Base-by-base conservation (phyloP, 345 rosid genomes). In the Viola odorata region DNA sequence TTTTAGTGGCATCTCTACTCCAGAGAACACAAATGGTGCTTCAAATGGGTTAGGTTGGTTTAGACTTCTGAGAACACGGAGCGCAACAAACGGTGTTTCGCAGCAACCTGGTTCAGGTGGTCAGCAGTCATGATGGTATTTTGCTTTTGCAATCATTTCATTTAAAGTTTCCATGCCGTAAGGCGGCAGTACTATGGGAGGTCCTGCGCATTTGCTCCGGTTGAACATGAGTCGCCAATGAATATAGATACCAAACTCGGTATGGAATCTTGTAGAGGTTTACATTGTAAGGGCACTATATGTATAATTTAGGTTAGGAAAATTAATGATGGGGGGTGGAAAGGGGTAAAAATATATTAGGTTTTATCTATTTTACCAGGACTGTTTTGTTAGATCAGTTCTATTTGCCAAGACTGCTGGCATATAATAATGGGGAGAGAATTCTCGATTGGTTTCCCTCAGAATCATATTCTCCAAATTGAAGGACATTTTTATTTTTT, bases 81-180 rank as follows among this genome's bases (percentile, higher is more conserved):
- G 85, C 17, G 78, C 75, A 41, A 67, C 76, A 55, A 78, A 54
- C 65, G 53, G 78, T 4, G 74, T 78, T 36, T 63, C 41, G n/a
- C 80, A 73, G 38, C 73, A 37, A 45, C 53, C 66, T 38, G 65
- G 66, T 62, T 67, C 80, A n/a, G 61, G 70, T 61, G 72, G 69
- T 58, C 74, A 61, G 53, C 68, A 69, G 41, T 60, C 63, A 10
- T 73, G 76, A 67, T 47, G 62, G 5, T 56, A 13, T 68, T 44
- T 41, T 41, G 36, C 50, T 0, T 39, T 48, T 6, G 15, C 53
- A 50, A 32, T 39, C 8, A 47, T 52, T 23, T 23, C 17, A 51
- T 42, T 58, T 62, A 16, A 17, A 47, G 10, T n/a, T 11, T 44
- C 32, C 32, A 38, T 36, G 32, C 5, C 50, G 50, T 62, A 61